These are phyloP conservation scores for Excoecaria agallocha DNA, from an alignment of 345 rosid species.

Conservation along the genomic window DNA sequence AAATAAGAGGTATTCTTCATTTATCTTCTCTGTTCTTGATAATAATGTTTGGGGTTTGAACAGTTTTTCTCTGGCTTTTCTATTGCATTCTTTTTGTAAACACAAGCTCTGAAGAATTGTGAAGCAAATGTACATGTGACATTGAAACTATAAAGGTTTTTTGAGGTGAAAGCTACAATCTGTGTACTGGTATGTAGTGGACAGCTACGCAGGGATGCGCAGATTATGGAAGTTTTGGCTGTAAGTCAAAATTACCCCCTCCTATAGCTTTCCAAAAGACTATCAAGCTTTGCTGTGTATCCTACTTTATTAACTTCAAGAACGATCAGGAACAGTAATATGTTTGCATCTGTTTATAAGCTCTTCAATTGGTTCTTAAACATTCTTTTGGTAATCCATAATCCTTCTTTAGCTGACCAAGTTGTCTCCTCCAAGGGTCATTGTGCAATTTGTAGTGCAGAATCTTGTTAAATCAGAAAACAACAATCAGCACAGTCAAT, in stretches of 20 bases:
- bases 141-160: background rate
- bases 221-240: background rate
- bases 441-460: constrained; percentile 83
- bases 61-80: background rate
- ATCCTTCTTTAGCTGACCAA: constrained; percentile 40
- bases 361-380: constrained; percentile 25
- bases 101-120: background rate
- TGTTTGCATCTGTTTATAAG: background rate
- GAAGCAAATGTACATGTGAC: background rate
- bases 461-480: constrained; percentile 29
- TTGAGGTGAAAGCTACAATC: background rate
- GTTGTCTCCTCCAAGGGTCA: constrained; percentile 77
- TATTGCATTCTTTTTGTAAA: too few relatives aligned
- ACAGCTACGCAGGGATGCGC: background rate
- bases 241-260: background rate
- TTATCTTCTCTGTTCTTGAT: too few relatives aligned
- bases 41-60: too few relatives aligned
- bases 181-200: background rate
- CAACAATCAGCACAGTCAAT: background rate
- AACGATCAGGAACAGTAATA: background rate
- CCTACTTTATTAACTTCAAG: background rate
- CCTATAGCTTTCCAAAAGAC: background rate
- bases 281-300: background rate
- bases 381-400: constrained; percentile 77
- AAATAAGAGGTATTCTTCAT: too few relatives aligned